Conservation (phyloP, 768 basidiomycete species). For the Suillus subluteus region DNA sequence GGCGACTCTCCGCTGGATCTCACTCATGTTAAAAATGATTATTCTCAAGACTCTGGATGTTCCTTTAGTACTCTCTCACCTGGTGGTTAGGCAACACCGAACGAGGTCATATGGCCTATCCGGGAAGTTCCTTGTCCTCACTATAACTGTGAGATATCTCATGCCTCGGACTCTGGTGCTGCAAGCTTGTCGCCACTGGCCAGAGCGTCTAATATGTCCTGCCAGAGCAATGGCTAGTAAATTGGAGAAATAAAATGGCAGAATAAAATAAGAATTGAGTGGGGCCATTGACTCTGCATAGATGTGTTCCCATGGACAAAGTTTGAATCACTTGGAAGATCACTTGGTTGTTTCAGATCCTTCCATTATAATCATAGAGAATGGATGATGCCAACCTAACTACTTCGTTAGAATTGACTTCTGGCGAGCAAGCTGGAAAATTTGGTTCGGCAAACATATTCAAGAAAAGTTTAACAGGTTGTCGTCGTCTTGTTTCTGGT, state of each 20-base stretch:
- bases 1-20: slow-evolving; percentile 18
- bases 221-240: too few relatives aligned
- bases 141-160: not conserved
- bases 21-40: not conserved
- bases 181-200: not conserved
- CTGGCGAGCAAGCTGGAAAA: not conserved
- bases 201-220: too few relatives aligned
- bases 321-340: not conserved
- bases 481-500: not conserved
- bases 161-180: not conserved
- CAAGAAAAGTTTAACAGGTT: not conserved
- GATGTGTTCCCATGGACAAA: too few relatives aligned
- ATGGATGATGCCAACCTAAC: not conserved
- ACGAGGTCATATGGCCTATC: too few relatives aligned
- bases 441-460: not conserved
- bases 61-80: not conserved
- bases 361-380: not conserved
- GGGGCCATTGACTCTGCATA: not conserved
- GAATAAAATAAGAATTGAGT: too few relatives aligned
- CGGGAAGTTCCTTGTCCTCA: too few relatives aligned
- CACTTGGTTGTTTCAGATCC: not conserved
- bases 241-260: too few relatives aligned
- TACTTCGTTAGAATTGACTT: not conserved
- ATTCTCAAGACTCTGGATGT: not conserved
- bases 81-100: too few relatives aligned